These are phyloP conservation scores for Clarkia xantiana DNA, from an alignment of 345 rosid genomes.

Conservation along the genomic window DNA sequence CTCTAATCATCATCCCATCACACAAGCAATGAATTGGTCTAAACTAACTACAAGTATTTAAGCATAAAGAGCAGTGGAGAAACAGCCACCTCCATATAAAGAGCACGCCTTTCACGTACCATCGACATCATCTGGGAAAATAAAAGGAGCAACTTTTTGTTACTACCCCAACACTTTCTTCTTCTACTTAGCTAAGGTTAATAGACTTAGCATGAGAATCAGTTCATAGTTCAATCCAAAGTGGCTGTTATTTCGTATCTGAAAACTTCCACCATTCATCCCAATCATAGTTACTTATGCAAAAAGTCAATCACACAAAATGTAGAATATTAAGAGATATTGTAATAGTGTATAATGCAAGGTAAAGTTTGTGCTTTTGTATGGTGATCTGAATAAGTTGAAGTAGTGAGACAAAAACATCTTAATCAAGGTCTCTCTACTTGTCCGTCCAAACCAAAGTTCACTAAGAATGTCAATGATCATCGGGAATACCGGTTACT, in stretches of 20 bases:
- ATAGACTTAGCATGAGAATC: slow-evolving; percentile 1
- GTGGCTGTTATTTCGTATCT: too few relatives aligned
- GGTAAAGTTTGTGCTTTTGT: too few relatives aligned
- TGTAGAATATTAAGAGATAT: too few relatives aligned
- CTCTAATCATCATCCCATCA: neutral
- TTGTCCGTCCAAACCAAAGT: slow-evolving; percentile 7
- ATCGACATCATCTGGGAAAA: slow-evolving; percentile 88
- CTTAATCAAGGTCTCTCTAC: neutral
- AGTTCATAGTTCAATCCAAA: too few relatives aligned
- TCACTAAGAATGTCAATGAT: slow-evolving; percentile 14
- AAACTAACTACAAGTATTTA: neutral
- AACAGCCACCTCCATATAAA: slow-evolving; percentile 57
- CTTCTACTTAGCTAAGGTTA: neutral
- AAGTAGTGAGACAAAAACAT: neutral
- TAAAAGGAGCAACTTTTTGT: slow-evolving; percentile 40
- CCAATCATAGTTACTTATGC: too few relatives aligned
- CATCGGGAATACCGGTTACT: slow-evolving; percentile 54
- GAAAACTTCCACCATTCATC: too few relatives aligned
- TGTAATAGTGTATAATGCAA: too few relatives aligned
- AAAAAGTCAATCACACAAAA: too few relatives aligned
- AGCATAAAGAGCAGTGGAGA: slow-evolving; percentile 24
- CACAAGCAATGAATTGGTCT: neutral
- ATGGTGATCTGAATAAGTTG: too few relatives aligned
- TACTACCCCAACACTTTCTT: slow-evolving; percentile 12
- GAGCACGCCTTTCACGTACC: slow-evolving; percentile 84